Percentiles rank a stretch among this genome's conserved stretches.
Conservation (phyloP, 495 filamentous ascomycete genomes). For the Aspergillus heteromorphus region DNA sequence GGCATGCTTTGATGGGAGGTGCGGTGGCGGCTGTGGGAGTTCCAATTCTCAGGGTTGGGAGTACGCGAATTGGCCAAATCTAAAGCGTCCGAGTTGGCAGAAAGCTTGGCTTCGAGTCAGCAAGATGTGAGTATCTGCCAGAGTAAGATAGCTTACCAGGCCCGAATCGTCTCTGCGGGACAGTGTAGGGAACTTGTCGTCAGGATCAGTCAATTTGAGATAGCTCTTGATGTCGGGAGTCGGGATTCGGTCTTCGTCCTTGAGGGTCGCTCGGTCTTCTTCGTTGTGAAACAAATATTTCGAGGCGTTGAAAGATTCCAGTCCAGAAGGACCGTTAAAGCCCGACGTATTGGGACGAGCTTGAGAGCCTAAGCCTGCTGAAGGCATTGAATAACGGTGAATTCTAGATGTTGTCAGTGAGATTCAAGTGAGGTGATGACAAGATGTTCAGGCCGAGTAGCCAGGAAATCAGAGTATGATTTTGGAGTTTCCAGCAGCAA, state of each 20-base stretch:
- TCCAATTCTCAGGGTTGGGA: conserved; percentile 61
- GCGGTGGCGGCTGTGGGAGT: conserved; percentile 65
- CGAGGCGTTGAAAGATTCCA: conserved; percentile 71
- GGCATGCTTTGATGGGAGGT: conserved; percentile 77
- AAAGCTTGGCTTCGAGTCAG: conserved; percentile 51
- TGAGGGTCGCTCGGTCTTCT: conserved; percentile 50
- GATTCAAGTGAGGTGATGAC: background rate
- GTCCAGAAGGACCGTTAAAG: conserved; percentile 37
- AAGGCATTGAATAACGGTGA: conserved; percentile 88
- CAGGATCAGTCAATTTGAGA: conserved; percentile 66
- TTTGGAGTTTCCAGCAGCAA: background rate
- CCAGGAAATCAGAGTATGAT: background rate
- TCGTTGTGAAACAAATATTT: conserved; percentile 83
- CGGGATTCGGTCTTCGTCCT: conserved; percentile 46
- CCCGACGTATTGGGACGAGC: conserved; percentile 45
- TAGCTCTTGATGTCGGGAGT: conserved; percentile 63
- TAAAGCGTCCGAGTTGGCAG: conserved; percentile 73
- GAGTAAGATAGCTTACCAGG: conserved; percentile 50
- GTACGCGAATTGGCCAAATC: conserved; percentile 72
- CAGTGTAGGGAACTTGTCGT: conserved; percentile 80
- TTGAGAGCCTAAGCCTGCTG: conserved; percentile 57
- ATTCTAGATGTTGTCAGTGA: conserved; percentile 42
- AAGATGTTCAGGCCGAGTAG: background rate
- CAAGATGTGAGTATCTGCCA: background rate
- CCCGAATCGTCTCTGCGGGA: conserved; percentile 64